phyloP scores from a whole-genome alignment of 495 filamentous ascomycete species.

The Cryomyces minteri region DNA sequence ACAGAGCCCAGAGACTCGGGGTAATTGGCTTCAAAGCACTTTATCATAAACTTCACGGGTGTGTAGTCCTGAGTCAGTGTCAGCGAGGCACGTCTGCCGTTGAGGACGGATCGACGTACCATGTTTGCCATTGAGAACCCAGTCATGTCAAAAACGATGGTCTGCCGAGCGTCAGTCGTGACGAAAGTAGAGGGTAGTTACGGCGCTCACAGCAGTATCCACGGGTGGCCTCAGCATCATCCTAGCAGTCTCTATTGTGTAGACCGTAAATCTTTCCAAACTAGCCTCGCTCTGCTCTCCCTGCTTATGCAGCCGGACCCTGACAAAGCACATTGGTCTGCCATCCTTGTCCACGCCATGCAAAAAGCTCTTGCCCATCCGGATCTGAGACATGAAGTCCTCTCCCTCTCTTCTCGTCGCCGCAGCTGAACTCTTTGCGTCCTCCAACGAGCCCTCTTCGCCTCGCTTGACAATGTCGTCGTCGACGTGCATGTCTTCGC shows the following conservation, averaged over 20 bases:
- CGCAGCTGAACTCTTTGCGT: constrained; percentile 34
- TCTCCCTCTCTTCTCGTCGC: constrained; percentile 45
- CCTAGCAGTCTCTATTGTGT: constrained; percentile 80
- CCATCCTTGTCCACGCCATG: constrained; percentile 76
- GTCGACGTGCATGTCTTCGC: constrained; percentile 65
- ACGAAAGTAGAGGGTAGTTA: not conserved
- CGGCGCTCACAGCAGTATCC: constrained; percentile 68
- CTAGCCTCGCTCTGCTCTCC: constrained; percentile 66
- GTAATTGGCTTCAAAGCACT: constrained; percentile 98
- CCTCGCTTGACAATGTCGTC: constrained; percentile 69
- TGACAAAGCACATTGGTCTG: constrained; percentile 72
- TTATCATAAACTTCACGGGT: constrained; percentile 97
- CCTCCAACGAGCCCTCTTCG: constrained; percentile 44
- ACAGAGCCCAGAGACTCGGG: constrained; percentile 82
- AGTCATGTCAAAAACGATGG: constrained; percentile 90
- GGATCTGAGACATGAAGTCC: constrained; percentile 70
- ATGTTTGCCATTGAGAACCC: constrained; percentile 86
- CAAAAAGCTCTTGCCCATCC: constrained; percentile 88
- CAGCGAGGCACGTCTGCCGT: constrained; percentile 53
- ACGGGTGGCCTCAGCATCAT: constrained; percentile 61
- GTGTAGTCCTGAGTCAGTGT: constrained; percentile 52
- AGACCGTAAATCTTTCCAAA: constrained; percentile 80
- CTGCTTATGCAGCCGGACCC: constrained; percentile 61
- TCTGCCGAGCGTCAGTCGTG: constrained; percentile 22
- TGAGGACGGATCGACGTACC: constrained; percentile 33